Evolutionary conservation across 805 yeast species (phyloP), one percentile per base, ranked within the genome.

Genomic region (Candida sonorensis): DNA sequence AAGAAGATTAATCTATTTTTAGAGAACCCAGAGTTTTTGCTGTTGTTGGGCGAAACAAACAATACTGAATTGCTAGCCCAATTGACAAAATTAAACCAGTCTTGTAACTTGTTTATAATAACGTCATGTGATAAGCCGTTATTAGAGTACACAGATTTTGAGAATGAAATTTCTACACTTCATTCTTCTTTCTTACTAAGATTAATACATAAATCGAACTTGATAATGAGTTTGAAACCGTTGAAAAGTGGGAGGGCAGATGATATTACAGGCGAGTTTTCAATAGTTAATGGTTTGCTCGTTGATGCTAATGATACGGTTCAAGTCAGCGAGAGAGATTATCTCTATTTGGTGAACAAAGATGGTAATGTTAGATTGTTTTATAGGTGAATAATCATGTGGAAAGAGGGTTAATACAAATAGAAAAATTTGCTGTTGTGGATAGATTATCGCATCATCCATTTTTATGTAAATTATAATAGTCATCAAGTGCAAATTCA

Each of bases 401-500:
- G n/a, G n/a, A n/a, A n/a, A n/a, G n/a, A n/a, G n/a, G n/a, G n/a
- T n/a, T n/a, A n/a, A n/a, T n/a, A n/a, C n/a, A n/a, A n/a, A n/a
- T n/a, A n/a, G n/a, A n/a, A n/a, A n/a, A n/a, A n/a, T n/a, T n/a
- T n/a, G n/a, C n/a, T n/a, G n/a, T n/a, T n/a, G n/a, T n/a, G n/a
- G n/a, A n/a, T n/a, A n/a, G n/a, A n/a, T n/a, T n/a, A n/a, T n/a
- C n/a, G n/a, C n/a, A n/a, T 38, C 13, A 44, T 9, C 44, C 38
- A 26, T 43, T 49, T 31, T 57, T 44, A 24, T 51, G 46, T 16
- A 49, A 25, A 42, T 64, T 71, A 53, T 72, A 83, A 48, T 74
- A 70, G 53, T 81, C 85, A 53, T 88, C 95, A 34, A 90, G 64
- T 17, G 87, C 81, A 58, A 81, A 85, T 62, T 90, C 98, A 33